Evolutionary conservation across 2,329 filamentous ascomycete genomes (phyloP).

Genomic region (Aspergillus sp.): DNA sequence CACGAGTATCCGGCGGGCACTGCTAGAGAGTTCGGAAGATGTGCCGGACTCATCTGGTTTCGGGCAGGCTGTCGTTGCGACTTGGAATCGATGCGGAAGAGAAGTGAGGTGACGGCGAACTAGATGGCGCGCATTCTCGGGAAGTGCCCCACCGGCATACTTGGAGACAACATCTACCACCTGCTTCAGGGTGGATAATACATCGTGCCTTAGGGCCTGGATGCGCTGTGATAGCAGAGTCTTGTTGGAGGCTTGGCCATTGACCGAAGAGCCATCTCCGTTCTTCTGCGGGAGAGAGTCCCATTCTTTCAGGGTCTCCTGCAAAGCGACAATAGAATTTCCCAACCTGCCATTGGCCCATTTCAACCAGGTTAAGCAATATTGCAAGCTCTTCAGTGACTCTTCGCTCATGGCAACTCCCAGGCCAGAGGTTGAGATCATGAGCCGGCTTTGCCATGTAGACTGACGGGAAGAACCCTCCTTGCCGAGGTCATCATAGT

Average conservation of each 20-base stretch:
- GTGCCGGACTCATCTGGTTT: conserved; percentile 33
- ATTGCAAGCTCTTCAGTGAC: conserved; percentile 78
- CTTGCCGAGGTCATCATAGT: conserved; percentile 63
- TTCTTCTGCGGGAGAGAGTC: conserved; percentile 54
- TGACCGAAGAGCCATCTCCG: conserved; percentile 21
- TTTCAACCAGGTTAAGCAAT: conserved; percentile 76
- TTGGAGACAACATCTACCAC: conserved; percentile 83
- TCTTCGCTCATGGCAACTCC: conserved; percentile 90
- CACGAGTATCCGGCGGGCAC: conserved; percentile 75
- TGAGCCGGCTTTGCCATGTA: conserved; percentile 77
- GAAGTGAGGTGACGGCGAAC: conserved; percentile 83
- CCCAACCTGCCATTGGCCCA: conserved; percentile 81
- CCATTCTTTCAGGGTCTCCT: conserved; percentile 75
- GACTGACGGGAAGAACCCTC: conserved; percentile 31
- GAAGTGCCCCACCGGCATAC: conserved; percentile 86
- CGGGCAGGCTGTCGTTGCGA: conserved; percentile 59
- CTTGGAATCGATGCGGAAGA: conserved; percentile 76
- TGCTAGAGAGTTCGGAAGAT: conserved; percentile 50
- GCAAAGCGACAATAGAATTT: conserved; percentile 71
- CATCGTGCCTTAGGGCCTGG: conserved; percentile 65
- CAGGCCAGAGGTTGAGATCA: conserved; percentile 87
- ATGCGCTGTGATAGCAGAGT: conserved; percentile 54
- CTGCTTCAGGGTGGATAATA: conserved; percentile 75
- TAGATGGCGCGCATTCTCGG: conserved; percentile 80
- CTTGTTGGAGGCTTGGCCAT: conserved; percentile 20